A percentile compares a stretch with the other conserved stretches of the same genome.
These are phyloP conservation scores for Harringtonia aguacate DNA, from an alignment of 2,329 filamentous ascomycete genomes.

Conservation along the genomic window DNA sequence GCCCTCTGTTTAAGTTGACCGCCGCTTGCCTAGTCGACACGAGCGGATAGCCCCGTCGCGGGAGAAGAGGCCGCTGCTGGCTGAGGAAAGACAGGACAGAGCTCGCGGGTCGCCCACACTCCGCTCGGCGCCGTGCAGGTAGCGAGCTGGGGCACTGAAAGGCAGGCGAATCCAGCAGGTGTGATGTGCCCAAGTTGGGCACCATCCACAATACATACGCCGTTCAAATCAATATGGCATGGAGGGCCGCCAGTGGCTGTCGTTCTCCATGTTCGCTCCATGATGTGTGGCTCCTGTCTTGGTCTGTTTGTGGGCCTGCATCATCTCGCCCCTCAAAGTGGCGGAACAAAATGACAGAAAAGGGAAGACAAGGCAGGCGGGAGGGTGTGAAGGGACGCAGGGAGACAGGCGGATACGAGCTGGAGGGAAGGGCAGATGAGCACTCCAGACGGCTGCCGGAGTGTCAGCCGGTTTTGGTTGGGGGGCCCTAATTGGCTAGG, in stretches of 20 bases:
- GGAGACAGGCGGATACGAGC: conserved; percentile 4
- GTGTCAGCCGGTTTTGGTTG: conserved; percentile 14
- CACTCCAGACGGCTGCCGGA: background rate
- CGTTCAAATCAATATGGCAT: too few species aligned
- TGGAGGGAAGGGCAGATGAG: conserved; percentile 2
- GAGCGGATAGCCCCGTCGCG: conserved; percentile 9
- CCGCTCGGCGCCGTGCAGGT: too few species aligned
- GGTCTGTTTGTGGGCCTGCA: too few species aligned
- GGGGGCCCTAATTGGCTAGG: conserved; percentile 11
- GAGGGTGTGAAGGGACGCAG: background rate
- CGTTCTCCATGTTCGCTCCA: too few species aligned
- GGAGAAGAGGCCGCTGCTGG: background rate
- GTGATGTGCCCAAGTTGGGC: too few species aligned
- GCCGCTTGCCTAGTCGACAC: conserved; percentile 2
- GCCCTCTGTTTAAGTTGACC: background rate
- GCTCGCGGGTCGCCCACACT: background rate
- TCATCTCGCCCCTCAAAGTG: too few species aligned
- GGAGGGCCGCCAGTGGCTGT: too few species aligned
- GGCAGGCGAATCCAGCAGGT: too few species aligned
- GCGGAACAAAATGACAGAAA: background rate
- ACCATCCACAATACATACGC: too few species aligned
- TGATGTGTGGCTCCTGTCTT: too few species aligned
- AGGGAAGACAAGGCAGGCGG: background rate
- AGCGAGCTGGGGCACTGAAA: too few species aligned
- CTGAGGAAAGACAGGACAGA: too few species aligned